Percentiles rank a stretch among this genome's conserved stretches.
Evolutionary conservation across 1,284 basidiomycete genomes (phyloP).

Genomic region (Puccinia polysora): DNA sequence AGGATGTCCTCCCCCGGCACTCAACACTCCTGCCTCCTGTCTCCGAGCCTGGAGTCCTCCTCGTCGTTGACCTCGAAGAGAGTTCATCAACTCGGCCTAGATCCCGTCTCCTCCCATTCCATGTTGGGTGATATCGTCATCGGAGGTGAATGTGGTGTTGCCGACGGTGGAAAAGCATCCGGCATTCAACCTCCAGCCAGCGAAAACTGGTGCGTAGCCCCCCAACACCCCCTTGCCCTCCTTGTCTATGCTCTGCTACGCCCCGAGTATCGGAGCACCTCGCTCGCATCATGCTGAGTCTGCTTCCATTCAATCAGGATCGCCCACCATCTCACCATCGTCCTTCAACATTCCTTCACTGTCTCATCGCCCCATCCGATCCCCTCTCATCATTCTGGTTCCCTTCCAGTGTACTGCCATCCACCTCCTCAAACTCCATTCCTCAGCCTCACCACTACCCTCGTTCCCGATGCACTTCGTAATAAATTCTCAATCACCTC

Average conservation of each 20-base stretch:
- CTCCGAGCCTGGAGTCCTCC: background rate
- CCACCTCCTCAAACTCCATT: slow-evolving; percentile 15
- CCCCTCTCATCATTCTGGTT: slow-evolving; percentile 1
- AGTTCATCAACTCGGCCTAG: slow-evolving; percentile 3
- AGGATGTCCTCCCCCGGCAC: slow-evolving; percentile 30
- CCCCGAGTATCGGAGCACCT: background rate
- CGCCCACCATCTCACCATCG: slow-evolving; percentile 50
- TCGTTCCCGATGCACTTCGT: slow-evolving; percentile 5
- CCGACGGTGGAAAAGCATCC: slow-evolving; percentile 27
- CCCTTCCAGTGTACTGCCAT: slow-evolving; percentile 2
- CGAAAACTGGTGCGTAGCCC: slow-evolving; percentile 10
- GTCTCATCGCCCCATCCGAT: slow-evolving; percentile 45
- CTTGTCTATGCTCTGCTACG: background rate
- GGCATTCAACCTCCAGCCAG: slow-evolving; percentile 6
- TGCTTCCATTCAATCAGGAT: slow-evolving; percentile 44
- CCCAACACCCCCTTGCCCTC: background rate
- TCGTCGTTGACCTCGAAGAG: background rate
- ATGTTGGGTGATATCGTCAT: slow-evolving; percentile 13
- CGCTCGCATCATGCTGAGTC: background rate
- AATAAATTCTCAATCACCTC: slow-evolving; percentile 35
- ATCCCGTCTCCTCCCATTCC: background rate
- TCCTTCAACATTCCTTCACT: slow-evolving; percentile 50
- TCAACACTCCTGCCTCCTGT: background rate
- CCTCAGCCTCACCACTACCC: background rate
- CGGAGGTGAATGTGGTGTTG: slow-evolving; percentile 28